Evolutionary conservation across 345 rosid species (phyloP), one percentile per base, ranked within the genome.

Genomic region (Rhizophora mangle): DNA sequence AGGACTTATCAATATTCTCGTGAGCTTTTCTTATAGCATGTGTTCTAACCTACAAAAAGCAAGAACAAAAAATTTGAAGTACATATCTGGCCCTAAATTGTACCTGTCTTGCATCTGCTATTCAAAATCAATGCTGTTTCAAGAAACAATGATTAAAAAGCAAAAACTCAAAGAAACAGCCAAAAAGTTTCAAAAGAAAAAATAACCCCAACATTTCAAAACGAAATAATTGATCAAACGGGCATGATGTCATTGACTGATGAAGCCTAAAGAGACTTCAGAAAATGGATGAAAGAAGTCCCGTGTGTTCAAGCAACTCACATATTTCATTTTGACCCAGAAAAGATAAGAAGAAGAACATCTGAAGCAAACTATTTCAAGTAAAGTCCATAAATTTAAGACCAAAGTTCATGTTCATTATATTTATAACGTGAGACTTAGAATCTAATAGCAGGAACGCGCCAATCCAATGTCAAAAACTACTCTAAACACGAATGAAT

Each of bases 11-110:
- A 39, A 95, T 95, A 76, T 95, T 95, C 89, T 92, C 99, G 57
- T 92, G 96, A 80, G 96, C 99, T 83, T 90, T 92, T 78, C 97
- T 84, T 76, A 95, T 90, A 20, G 99, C 82, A 77, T 92, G 94
- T 31, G 99, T 95, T 68, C 97, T 86, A 72, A 92, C 85, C 99
- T 95, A 87, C 57, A 80, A 75, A 75, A 78, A 27, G 30, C 30
- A 56, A 21, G 16, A 24, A 56, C 60, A 56, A 15, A 56, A 22
- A 9, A 24, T 9, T 27, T 15, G 60, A 56, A 56, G 26, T 56
- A 56, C 49, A 13, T 39, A 3, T 43, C 15, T 13, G 49, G 49
- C 15, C 19, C 19, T 43, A 3, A 43, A 43, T 11, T 43, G 49
- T 13, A 13, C 5, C 18, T 43, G 49, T 43, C 49, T 11, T 43